Evolutionary conservation across 2,329 filamentous ascomycete genomes (phyloP), one percentile per base, ranked within the genome.

Genomic region (Pseudogymnoascus sp.): DNA sequence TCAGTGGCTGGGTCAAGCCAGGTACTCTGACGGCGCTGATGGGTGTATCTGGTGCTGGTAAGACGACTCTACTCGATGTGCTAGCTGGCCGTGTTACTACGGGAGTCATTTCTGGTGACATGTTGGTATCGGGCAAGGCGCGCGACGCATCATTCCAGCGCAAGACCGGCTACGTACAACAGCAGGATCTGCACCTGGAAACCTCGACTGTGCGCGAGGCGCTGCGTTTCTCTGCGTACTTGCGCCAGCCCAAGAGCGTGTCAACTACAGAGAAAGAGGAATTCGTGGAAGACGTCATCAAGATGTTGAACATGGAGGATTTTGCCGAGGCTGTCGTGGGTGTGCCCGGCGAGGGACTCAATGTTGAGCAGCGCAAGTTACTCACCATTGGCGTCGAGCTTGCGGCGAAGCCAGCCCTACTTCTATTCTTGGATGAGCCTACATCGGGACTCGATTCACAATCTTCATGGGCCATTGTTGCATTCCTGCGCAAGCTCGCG

Each of bases 361-460:
- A 90, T 70, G 84, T 86, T 7, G 85, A 87, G 67, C 85, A 87
- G 72, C 78, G 84, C 47, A 87, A 87, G 74, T 87, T 91, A 68
- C 81, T 97, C 5, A 97, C 93, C 0, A 96, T 97, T 65, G 93
- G 91, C 74, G 92, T 97, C n/a, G 93, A 97, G 73, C 82, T 97
- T 22, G 92, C 91, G 41, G 93, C 93, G 5, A 96, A 94, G 77
- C 93, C 93, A 8, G 87, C 90, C 47, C 81, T 97, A 57, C 81
- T 97, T 62, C 84, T 97, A 57, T 97, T 97, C 78, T 84, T 97
- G 57, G 93, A 97, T 69, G 93, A 97, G 74, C 93, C 93, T 18
- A 97, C 93, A 4, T 96, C 92, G 33, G 93, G 93, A 78, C 84
- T 97, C 14, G 93, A 97, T 74, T 92, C 87, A 67, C 92, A 97